phyloP scores from a whole-genome alignment of 257 asterid species.

The Rhazya stricta region DNA sequence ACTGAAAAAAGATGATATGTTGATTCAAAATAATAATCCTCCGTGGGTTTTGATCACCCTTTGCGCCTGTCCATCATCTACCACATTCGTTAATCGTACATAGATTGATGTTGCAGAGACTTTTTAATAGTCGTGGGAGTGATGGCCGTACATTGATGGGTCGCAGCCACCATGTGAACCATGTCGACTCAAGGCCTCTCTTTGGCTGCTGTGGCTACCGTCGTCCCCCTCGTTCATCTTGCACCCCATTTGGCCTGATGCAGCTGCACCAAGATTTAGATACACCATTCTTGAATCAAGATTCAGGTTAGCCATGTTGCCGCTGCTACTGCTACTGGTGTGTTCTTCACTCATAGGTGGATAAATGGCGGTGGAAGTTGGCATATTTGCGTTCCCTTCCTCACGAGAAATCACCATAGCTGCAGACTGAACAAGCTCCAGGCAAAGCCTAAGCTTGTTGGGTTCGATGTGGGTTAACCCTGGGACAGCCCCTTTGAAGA shows the following conservation, averaged over 20 bases:
- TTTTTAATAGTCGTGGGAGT: conserved; percentile 43
- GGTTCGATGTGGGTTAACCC: conserved; percentile 82
- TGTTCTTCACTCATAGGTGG: conserved; percentile 61
- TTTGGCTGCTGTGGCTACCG: conserved; percentile 40
- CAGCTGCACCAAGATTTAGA: conserved; percentile 60
- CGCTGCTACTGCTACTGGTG: conserved; percentile 35
- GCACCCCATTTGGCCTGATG: conserved; percentile 36
- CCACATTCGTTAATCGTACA: neutral
- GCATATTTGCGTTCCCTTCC: conserved; percentile 53
- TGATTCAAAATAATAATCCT: conserved; percentile 11
- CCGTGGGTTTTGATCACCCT: conserved; percentile 4
- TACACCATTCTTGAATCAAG: conserved; percentile 80
- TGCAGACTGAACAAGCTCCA: conserved; percentile 88
- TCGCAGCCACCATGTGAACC: conserved; percentile 26
- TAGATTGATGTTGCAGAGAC: neutral
- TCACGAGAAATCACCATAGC: conserved; percentile 91
- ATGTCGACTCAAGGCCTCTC: conserved; percentile 46
- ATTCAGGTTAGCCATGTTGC: conserved; percentile 33
- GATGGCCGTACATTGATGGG: conserved; percentile 63
- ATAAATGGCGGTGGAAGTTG: conserved; percentile 36
- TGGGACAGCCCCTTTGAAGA: conserved; percentile 83
- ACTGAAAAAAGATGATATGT: conserved; percentile 1
- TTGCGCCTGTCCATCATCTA: neutral
- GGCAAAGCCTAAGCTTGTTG: conserved; percentile 75
- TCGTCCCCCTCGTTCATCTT: conserved; percentile 45